These are phyloP conservation scores for Chrysosporium keratinophilum DNA, from an alignment of 2,329 filamentous ascomycete genomes.

Conservation along the genomic window DNA sequence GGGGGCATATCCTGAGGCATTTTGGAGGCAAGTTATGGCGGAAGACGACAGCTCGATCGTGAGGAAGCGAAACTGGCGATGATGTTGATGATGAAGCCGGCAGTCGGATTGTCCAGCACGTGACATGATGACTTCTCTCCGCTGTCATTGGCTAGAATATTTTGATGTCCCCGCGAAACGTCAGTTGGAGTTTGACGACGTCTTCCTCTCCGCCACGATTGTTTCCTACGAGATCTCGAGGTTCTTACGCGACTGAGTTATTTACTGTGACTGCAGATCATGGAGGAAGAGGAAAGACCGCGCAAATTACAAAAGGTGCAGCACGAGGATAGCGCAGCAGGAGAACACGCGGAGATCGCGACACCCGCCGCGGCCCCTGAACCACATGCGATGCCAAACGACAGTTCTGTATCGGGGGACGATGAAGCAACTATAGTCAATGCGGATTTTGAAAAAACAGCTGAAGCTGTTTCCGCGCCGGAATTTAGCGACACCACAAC, in stretches of 20 bases:
- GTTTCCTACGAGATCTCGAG: too few relatives aligned
- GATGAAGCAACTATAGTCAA: neutral
- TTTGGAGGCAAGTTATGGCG: constrained; percentile 26
- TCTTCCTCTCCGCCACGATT: too few relatives aligned
- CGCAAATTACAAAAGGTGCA: constrained; percentile 46
- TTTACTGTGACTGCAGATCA: constrained; percentile 22
- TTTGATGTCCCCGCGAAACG: neutral
- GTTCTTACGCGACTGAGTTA: neutral
- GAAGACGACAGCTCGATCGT: neutral
- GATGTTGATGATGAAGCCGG: neutral
- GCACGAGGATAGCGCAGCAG: constrained; percentile 22
- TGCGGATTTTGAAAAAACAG: constrained; percentile 10
- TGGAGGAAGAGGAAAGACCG: constrained; percentile 48
- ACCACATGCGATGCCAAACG: neutral
- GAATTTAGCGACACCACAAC: constrained; percentile 5
- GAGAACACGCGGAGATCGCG: constrained; percentile 12
- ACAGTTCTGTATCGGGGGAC: neutral
- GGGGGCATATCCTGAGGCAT: constrained; percentile 99
- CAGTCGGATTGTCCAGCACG: constrained; percentile 1
- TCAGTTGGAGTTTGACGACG: neutral
- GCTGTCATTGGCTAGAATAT: constrained; percentile 4
- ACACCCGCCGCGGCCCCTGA: neutral
- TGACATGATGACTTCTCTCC: neutral
- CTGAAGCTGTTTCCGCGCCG: neutral
- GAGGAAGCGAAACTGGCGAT: neutral